Percentiles rank a stretch among this genome's conserved stretches.
These are phyloP conservation scores for Lachnellula occidentalis DNA, from an alignment of 2,329 filamentous ascomycete genomes.

Conservation along the genomic window DNA sequence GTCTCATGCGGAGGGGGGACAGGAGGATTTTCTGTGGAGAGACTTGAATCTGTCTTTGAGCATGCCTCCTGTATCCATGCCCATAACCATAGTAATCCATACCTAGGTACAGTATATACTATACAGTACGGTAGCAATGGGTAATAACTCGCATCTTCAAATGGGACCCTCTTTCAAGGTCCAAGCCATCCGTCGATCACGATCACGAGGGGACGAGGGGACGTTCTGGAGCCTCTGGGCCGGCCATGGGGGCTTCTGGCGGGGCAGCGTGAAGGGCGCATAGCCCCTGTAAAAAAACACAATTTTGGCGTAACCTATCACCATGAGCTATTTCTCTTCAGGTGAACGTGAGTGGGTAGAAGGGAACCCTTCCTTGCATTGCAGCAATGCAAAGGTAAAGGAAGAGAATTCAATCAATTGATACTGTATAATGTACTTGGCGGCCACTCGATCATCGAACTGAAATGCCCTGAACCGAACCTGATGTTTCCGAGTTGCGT, in stretches of 20 bases:
- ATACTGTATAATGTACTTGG: background rate
- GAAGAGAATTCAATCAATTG: background rate
- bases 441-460: background rate
- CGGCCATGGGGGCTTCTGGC: background rate
- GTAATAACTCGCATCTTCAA: background rate
- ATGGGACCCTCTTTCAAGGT: background rate
- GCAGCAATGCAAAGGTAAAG: background rate
- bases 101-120: too few species aligned
- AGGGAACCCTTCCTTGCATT: background rate
- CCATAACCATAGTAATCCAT: too few species aligned
- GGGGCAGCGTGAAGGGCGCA: background rate
- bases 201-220: background rate
- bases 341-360: background rate
- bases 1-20: background rate
- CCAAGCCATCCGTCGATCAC: background rate
- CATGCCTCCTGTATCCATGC: background rate
- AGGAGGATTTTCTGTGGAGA: background rate
- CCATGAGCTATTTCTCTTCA: background rate
- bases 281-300: background rate
- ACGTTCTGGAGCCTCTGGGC: conserved; percentile 1
- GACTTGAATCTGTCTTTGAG: background rate
- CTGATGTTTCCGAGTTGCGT: background rate
- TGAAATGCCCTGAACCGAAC: background rate
- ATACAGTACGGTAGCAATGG: too few species aligned
- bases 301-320: background rate